These are phyloP conservation scores for Cardamine chenopodiifolia DNA, from an alignment of 345 rosid genomes.

Conservation along the genomic window DNA sequence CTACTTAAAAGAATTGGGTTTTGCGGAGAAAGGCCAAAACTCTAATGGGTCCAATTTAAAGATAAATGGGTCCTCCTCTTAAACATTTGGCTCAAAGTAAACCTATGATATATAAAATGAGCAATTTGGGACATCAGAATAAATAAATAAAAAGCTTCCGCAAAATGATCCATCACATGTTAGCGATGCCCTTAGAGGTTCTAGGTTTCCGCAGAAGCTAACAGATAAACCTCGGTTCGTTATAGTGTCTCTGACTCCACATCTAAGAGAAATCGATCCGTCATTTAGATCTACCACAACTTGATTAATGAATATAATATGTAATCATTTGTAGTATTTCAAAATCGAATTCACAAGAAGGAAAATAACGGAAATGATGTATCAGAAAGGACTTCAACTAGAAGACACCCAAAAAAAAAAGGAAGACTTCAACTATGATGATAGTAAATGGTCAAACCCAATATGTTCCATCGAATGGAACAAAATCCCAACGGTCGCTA, in stretches of 20 bases:
- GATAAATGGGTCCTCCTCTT: not conserved
- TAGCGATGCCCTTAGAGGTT: too few relatives aligned
- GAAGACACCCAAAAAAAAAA: not conserved
- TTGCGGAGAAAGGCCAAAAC: not conserved
- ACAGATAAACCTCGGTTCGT: too few relatives aligned
- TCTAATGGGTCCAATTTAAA: not conserved
- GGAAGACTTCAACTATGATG: not conserved
- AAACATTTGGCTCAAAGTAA: not conserved
- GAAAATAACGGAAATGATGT: too few relatives aligned
- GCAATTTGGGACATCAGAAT: too few relatives aligned
- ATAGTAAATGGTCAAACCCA: not conserved
- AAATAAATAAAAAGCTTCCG: too few relatives aligned
- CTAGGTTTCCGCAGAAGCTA: too few relatives aligned
- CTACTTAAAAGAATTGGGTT: not conserved
- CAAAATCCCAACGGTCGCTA: not conserved
- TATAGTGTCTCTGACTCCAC: not conserved
- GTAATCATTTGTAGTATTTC: too few relatives aligned
- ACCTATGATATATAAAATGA: not conserved
- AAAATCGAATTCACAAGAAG: not conserved
- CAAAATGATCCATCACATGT: too few relatives aligned
- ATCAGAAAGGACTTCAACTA: too few relatives aligned
- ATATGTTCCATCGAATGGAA: not conserved
- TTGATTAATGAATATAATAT: too few relatives aligned
- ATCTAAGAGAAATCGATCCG: too few relatives aligned
- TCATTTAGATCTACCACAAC: not conserved